Conservation (phyloP, 208 protist genomes). For the Leishmania major region DNA sequence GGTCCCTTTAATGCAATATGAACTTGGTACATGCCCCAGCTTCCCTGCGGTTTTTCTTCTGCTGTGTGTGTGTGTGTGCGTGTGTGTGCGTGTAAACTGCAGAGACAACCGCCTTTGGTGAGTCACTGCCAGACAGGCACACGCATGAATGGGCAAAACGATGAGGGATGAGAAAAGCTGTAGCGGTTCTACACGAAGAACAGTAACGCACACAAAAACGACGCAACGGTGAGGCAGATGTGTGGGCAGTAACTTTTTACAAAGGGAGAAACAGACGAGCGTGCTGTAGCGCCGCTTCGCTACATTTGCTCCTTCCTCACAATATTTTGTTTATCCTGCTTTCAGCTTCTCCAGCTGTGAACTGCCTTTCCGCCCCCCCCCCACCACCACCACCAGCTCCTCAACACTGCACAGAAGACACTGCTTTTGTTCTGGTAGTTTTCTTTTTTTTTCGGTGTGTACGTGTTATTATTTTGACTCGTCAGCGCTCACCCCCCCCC, state of each 20-base stretch:
- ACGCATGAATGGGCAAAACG: background rate
- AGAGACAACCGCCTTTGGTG: background rate
- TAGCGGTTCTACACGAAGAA: background rate
- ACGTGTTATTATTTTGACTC: too few species aligned
- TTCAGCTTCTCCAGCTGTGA: background rate
- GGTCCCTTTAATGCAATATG: too few species aligned
- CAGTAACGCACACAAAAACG: background rate
- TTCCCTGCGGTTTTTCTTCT: too few species aligned
- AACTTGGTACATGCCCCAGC: too few species aligned
- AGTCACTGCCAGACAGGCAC: background rate
- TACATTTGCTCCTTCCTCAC: background rate
- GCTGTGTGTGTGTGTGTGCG: background rate
- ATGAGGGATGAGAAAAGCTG: background rate
- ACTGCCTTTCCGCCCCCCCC: background rate
- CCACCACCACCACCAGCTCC: background rate
- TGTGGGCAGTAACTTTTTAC: background rate
- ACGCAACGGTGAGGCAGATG: background rate
- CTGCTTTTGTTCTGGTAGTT: background rate
- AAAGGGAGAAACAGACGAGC: background rate
- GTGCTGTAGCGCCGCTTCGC: background rate
- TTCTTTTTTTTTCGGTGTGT: background rate
- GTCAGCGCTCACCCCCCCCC: too few species aligned
- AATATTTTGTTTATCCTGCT: background rate
- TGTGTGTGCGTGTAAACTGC: background rate
- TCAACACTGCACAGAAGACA: background rate